These are phyloP conservation scores for Wickerhamomyces rabaulensis DNA, from an alignment of 805 yeast genomes.

Conservation along the genomic window DNA sequence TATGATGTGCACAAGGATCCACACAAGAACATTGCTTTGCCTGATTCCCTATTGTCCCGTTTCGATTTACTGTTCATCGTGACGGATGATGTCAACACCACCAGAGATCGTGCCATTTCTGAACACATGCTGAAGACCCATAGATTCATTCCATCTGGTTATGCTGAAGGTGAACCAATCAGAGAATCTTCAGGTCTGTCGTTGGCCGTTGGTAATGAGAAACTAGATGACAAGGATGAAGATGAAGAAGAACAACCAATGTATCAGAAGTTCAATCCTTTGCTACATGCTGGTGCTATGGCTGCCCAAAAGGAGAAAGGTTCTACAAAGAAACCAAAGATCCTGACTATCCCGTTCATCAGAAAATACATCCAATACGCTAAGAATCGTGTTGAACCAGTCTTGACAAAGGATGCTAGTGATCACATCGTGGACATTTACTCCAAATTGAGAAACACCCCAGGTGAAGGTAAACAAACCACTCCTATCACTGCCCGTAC, in stretches of 20 bases:
- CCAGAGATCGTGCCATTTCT: constrained; percentile 78
- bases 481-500: constrained; percentile 99
- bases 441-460: constrained; percentile 75
- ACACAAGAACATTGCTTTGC: constrained; percentile 92
- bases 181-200: constrained; percentile 69
- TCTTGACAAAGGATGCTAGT: constrained; percentile 69
- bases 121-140: constrained; percentile 96
- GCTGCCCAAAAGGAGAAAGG: constrained; percentile 30
- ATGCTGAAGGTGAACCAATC: constrained; percentile 89
- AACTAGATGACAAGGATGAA: constrained; percentile 45
- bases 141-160: constrained; percentile 81
- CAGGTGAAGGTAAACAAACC: constrained; percentile 61
- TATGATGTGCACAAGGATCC: constrained; percentile 95
- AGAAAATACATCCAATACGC: constrained; percentile 93
- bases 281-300: constrained; percentile 75
- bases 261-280: constrained; percentile 79
- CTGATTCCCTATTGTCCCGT: constrained; percentile 94
- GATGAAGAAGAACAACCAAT: constrained; percentile 36
- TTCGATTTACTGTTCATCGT: constrained; percentile 93
- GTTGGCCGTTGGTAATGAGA: constrained; percentile 74
- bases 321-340: constrained; percentile 34
- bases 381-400: constrained; percentile 80
- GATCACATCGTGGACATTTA: constrained; percentile 77
- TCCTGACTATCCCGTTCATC: constrained; percentile 76
- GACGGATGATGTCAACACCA: constrained; percentile 88